Evolutionary conservation across 352 stramenopile genomes (phyloP), one percentile per base, ranked within the genome.

Genomic region (Phytopythium sindhum): DNA sequence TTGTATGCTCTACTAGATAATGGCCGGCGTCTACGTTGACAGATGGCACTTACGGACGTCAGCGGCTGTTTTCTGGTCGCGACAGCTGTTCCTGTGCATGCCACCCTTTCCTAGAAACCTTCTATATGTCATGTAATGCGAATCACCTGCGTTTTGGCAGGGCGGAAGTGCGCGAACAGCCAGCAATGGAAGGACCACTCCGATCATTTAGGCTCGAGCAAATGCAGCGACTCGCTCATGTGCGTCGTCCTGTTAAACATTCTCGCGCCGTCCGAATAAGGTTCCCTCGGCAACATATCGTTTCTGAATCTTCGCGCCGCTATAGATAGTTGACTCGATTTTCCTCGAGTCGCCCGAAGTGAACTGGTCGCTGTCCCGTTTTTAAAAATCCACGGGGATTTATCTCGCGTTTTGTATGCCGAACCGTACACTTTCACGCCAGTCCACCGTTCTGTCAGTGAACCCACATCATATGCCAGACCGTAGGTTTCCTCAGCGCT

Each of bases 351-450:
- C n/a, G n/a, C n/a, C n/a, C n/a, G n/a, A n/a, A n/a, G n/a, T n/a
- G n/a, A n/a, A n/a, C n/a, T n/a, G n/a, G n/a, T 9, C 4, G 9
- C 31, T 10, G 31, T 37, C 31, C 5, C 50, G 50, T 10, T 56
- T 56, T 56, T n/a, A 26, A 39, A 56, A 39, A 21, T 35, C 47
- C 50, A 14, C 24, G 24, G 17, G 4, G 26, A 24, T 56, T 54
- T 33, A 6, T 39, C 51, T 57, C 26, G 51, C 19, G 21, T 41
- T 28, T 31, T 45, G 28, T 58, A 58, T 58, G 29, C 28, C 29
- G 33, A 58, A 58, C 41, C 64, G 66, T 45, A 72, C 45, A 72
- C 62, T 57, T 44, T 44, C 5, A n/a, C 39, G 12, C 17, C 39
- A 45, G 39, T 45, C 39, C 39, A n/a, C 39, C 15, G 39, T 24